These are phyloP conservation scores for Zasmidium cellare DNA, from an alignment of 2,329 filamentous ascomycete species.

Conservation along the genomic window DNA sequence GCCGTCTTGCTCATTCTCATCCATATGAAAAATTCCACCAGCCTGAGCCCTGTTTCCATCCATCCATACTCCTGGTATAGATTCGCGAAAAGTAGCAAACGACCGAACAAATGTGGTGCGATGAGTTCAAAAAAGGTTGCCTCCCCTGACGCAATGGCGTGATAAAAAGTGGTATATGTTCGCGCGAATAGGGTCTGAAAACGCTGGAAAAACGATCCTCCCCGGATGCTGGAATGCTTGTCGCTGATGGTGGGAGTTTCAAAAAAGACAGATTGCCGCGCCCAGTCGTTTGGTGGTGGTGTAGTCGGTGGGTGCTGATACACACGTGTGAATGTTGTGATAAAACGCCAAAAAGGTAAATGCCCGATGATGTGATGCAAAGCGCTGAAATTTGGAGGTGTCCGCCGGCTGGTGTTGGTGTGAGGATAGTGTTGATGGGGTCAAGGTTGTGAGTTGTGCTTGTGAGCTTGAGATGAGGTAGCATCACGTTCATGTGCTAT, in stretches of 20 bases:
- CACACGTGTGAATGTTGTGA: not conserved
- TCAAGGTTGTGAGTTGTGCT: too few species aligned
- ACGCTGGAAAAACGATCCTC: not conserved
- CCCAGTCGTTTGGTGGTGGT: not conserved
- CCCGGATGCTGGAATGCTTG: not conserved
- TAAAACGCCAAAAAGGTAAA: conserved; percentile 4
- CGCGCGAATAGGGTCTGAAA: not conserved
- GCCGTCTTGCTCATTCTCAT: not conserved
- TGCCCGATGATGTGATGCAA: not conserved
- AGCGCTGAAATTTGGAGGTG: not conserved
- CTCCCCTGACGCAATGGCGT: too few species aligned
- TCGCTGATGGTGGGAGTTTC: not conserved
- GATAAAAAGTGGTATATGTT: not conserved
- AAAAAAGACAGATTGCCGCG: not conserved
- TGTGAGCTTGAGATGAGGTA: too few species aligned
- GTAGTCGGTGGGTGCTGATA: not conserved
- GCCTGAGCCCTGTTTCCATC: too few species aligned
- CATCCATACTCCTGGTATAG: too few species aligned
- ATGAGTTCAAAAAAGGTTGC: too few species aligned
- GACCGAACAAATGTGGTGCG: too few species aligned
- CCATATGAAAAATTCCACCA: not conserved
- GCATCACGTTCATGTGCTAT: not conserved
- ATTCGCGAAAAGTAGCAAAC: too few species aligned
- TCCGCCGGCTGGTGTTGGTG: conserved; percentile 2
- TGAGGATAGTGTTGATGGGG: not conserved